Evolutionary conservation across 768 basidiomycete genomes (phyloP), one percentile per base, ranked within the genome.

Genomic region (Rickenella mellea): DNA sequence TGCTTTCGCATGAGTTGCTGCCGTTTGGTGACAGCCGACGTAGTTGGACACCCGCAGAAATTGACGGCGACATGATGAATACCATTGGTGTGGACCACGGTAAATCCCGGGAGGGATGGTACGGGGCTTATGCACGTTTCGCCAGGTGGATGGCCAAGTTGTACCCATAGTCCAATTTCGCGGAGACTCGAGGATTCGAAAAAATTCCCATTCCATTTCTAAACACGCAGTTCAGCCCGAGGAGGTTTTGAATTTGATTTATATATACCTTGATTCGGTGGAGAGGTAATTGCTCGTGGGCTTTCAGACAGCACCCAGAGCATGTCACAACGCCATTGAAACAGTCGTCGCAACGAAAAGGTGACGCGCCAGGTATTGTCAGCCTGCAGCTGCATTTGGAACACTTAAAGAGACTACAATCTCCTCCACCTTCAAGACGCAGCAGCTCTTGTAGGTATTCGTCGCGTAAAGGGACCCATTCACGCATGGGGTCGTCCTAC

Each of bases 11-110:
- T 28, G 2, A 54, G 39, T 36, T 55, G 53, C n/a, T n/a, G n/a
- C n/a, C n/a, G n/a, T n/a, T n/a, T n/a, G n/a, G n/a, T n/a, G n/a
- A n/a, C n/a, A n/a, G n/a, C n/a, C n/a, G n/a, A n/a, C n/a, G n/a
- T n/a, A n/a, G n/a, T n/a, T n/a, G n/a, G n/a, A n/a, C 57, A 57
- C 0, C 41, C 40, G 15, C 57, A 59, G 35, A 51, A 58, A 20
- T 47, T 43, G 5, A 57, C 26, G 24, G 22, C 30, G 8, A 58
- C 49, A 0, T 22, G 28, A 40, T 58, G 54, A 29, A 58, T 46
- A 17, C 51, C 43, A 26, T 45, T 41, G 17, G 30, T 6, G 12
- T 48, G 25, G 11, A 57, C 31, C 10, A 57, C 35, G 1, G 47
- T 29, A 25, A 58, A 53, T 8, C 47, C 35, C 5, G 51, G 36